phyloP scores from a whole-genome alignment of 2,329 filamentous ascomycete species.

The Colletotrichum orbiculare region DNA sequence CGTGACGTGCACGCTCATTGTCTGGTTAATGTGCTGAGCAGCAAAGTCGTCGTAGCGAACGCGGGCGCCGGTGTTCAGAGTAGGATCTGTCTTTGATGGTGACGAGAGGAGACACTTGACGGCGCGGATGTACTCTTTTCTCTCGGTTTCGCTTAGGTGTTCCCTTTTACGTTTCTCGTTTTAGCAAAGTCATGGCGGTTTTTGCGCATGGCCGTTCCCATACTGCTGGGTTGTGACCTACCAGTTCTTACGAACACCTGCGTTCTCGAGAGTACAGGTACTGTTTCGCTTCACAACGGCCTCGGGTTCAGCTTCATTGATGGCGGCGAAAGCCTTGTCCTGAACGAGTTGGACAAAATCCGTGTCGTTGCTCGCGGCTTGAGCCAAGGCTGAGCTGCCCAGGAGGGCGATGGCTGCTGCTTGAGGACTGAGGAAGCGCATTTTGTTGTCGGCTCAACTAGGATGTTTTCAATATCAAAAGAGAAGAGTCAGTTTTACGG shows the following conservation, averaged over 20 bases:
- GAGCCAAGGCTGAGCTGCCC: not conserved
- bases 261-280: conserved; percentile 8
- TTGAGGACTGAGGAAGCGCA: not conserved
- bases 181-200: not conserved
- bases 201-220: not conserved
- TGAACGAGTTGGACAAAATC: conserved; percentile 5
- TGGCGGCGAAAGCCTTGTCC: not conserved
- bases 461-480: too few relatives aligned
- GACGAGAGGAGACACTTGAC: conserved; percentile 25
- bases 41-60: conserved; percentile 35
- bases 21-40: conserved; percentile 30
- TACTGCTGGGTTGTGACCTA: not conserved
- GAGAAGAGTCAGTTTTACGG: too few relatives aligned
- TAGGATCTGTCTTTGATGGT: conserved; percentile 13
- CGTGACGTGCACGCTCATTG: conserved; percentile 13
- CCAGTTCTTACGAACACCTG: conserved; percentile 15
- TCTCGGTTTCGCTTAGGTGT: conserved; percentile 1
- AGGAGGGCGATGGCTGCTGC: not conserved
- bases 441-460: not conserved
- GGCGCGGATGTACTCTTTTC: conserved; percentile 31
- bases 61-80: conserved; percentile 17
- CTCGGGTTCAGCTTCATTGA: not conserved
- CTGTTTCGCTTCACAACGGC: conserved; percentile 4
- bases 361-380: not conserved
- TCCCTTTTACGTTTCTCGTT: not conserved